Percentiles rank a stretch among this genome's conserved stretches.
Conservation (phyloP, 257 asterid species). For the Gentiana macrophylla region DNA sequence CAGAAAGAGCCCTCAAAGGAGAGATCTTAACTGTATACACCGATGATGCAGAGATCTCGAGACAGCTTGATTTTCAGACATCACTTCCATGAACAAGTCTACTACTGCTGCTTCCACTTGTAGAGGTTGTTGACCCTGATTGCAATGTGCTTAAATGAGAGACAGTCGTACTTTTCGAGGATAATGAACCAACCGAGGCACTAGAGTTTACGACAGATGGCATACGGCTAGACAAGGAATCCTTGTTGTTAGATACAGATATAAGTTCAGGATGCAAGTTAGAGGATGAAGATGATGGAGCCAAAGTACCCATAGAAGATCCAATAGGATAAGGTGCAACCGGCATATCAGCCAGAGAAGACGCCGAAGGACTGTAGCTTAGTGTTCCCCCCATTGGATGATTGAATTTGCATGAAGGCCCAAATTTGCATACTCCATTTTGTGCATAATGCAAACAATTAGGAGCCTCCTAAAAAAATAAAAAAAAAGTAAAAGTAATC, state of each 20-base stretch:
- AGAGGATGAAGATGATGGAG: conserved; percentile 39
- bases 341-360: conserved; percentile 87
- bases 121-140: conserved; percentile 10
- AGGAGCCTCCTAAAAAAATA: conserved; percentile 50
- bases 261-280: conserved; percentile 30
- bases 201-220: conserved; percentile 21
- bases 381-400: conserved; percentile 70
- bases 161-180: conserved; percentile 5
- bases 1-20: no score
- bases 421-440: conserved; percentile 79
- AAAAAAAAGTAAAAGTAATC: neutral
- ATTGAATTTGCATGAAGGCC: conserved; percentile 82
- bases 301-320: conserved; percentile 54
- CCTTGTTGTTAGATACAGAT: conserved; percentile 22
- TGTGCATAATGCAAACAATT: conserved; percentile 79
- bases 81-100: conserved; percentile 28
- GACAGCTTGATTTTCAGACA: conserved; percentile 41
- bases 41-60: neutral
- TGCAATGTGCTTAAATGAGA: conserved; percentile 13
- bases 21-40: conserved; percentile 6
- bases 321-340: conserved; percentile 91
- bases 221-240: conserved; percentile 19
- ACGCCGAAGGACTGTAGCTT: conserved; percentile 80
- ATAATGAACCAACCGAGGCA: conserved; percentile 18
- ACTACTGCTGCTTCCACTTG: conserved; percentile 17